Percentiles rank a stretch among this genome's conserved stretches.
These are phyloP conservation scores for Pestalotiopsis sp. DNA, from an alignment of 2,329 filamentous ascomycete genomes.

Conservation along the genomic window DNA sequence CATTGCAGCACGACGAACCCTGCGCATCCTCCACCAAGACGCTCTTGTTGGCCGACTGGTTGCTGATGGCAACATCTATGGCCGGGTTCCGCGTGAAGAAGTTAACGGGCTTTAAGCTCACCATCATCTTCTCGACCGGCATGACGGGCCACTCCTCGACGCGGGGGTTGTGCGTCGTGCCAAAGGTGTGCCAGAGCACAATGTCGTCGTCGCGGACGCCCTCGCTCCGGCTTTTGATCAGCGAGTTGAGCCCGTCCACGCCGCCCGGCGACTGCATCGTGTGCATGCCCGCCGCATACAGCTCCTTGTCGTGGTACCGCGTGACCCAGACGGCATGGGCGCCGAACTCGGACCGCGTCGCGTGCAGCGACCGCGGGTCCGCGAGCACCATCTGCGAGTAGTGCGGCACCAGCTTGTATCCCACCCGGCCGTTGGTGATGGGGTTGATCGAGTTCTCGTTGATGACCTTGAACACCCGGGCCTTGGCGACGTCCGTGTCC, in stretches of 20 bases:
- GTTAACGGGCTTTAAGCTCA: constrained; percentile 47
- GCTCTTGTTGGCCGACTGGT: not conserved
- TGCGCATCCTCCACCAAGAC: not conserved
- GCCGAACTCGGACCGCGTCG: constrained; percentile 45
- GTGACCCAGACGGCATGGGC: constrained; percentile 52
- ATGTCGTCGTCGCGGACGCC: constrained; percentile 50
- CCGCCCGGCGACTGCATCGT: constrained; percentile 51
- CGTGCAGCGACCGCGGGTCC: constrained; percentile 43
- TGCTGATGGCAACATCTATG: not conserved
- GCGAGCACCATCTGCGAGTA: constrained; percentile 51
- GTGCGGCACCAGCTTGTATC: constrained; percentile 50
- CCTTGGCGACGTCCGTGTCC: constrained; percentile 54
- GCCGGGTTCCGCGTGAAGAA: constrained; percentile 51
- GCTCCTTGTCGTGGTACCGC: constrained; percentile 49
- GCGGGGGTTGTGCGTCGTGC: constrained; percentile 50
- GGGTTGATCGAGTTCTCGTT: constrained; percentile 47
- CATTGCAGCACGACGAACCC: not conserved
- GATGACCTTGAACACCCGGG: constrained; percentile 52
- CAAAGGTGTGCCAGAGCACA: constrained; percentile 53
- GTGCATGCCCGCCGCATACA: constrained; percentile 53
- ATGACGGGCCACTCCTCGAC: constrained; percentile 55
- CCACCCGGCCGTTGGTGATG: constrained; percentile 50
- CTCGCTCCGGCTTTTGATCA: constrained; percentile 32
- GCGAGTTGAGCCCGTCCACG: constrained; percentile 26
- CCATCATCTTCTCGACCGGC: constrained; percentile 57